Evolutionary conservation across 2,329 filamentous ascomycete species (phyloP).

Genomic region (Endocalyx cinctus): DNA sequence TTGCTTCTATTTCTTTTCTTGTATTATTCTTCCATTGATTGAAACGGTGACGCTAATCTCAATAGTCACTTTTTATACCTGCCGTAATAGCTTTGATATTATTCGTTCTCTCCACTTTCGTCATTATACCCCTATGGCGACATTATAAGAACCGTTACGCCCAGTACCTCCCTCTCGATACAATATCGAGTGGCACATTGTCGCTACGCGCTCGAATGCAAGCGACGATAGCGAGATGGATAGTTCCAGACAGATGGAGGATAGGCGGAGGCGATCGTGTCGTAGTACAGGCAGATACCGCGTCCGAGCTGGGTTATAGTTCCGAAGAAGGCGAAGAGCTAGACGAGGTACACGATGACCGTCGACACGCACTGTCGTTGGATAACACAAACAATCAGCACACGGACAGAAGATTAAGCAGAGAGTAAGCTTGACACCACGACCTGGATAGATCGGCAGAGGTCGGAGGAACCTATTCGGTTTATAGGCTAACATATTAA

Average conservation of each 20-base stretch:
- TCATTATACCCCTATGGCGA: slow-evolving; percentile 64
- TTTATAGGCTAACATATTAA: slow-evolving; percentile 13
- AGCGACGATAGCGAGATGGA: slow-evolving; percentile 31
- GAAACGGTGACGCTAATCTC: too few relatives aligned
- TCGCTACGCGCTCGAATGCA: slow-evolving; percentile 50
- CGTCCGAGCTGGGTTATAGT: slow-evolving; percentile 48
- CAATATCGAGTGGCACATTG: slow-evolving; percentile 53
- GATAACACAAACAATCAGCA: slow-evolving; percentile 37
- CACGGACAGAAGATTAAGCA: slow-evolving; percentile 60
- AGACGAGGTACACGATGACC: slow-evolving; percentile 52
- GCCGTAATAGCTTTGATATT: slow-evolving; percentile 65
- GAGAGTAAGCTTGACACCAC: slow-evolving; percentile 67
- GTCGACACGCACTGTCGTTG: slow-evolving; percentile 37
- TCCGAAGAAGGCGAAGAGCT: slow-evolving; percentile 69
- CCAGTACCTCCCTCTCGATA: slow-evolving; percentile 67
- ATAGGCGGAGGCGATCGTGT: slow-evolving; percentile 35
- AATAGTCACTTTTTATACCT: slow-evolving; percentile 66
- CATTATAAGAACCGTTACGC: slow-evolving; percentile 66
- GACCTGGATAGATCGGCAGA: too few relatives aligned
- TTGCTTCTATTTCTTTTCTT: too few relatives aligned
- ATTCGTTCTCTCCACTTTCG: slow-evolving; percentile 62
- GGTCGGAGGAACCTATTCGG: too few relatives aligned
- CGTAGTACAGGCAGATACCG: slow-evolving; percentile 33
- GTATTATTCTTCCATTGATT: too few relatives aligned
- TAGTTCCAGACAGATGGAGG: slow-evolving; percentile 47